phyloP scores from a whole-genome alignment of 2,329 filamentous ascomycete species.

The Chaetomium sp. region DNA sequence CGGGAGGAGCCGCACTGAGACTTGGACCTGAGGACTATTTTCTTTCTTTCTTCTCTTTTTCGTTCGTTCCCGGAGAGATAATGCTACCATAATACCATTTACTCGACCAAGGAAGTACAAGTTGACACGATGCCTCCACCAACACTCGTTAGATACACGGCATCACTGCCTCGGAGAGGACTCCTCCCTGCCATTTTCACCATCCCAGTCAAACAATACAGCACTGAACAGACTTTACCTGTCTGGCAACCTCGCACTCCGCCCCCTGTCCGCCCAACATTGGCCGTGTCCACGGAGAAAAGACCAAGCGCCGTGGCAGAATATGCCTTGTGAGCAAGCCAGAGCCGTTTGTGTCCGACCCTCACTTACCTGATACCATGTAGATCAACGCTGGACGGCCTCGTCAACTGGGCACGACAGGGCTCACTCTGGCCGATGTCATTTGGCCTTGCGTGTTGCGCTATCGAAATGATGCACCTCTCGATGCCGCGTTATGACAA shows the following conservation, averaged over 20 bases:
- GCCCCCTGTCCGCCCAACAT: neutral
- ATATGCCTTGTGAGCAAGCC: slow-evolving; percentile 18
- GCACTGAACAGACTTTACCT: neutral
- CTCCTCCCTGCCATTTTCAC: neutral
- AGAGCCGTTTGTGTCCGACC: neutral
- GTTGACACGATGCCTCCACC: slow-evolving; percentile 1
- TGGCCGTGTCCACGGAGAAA: slow-evolving; percentile 11
- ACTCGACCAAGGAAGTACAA: neutral
- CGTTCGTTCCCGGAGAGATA: neutral
- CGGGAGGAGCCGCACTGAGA: neutral
- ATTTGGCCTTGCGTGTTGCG: slow-evolving; percentile 86
- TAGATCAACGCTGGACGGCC: slow-evolving; percentile 70
- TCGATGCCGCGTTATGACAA: slow-evolving; percentile 88
- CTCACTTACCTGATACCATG: neutral
- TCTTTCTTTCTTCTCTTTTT: neutral
- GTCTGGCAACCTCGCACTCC: neutral
- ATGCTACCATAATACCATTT: neutral
- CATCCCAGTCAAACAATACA: neutral
- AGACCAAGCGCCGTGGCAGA: slow-evolving; percentile 13
- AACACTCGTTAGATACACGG: neutral
- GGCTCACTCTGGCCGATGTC: slow-evolving; percentile 87
- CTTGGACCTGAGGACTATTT: neutral
- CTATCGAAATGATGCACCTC: slow-evolving; percentile 90
- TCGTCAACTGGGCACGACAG: slow-evolving; percentile 83
- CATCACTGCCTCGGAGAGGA: too few species aligned